Evolutionary conservation across 371 early-diverging fungal species (phyloP), one percentile per base, ranked within the genome.

Genomic region (Mortierella sp.): DNA sequence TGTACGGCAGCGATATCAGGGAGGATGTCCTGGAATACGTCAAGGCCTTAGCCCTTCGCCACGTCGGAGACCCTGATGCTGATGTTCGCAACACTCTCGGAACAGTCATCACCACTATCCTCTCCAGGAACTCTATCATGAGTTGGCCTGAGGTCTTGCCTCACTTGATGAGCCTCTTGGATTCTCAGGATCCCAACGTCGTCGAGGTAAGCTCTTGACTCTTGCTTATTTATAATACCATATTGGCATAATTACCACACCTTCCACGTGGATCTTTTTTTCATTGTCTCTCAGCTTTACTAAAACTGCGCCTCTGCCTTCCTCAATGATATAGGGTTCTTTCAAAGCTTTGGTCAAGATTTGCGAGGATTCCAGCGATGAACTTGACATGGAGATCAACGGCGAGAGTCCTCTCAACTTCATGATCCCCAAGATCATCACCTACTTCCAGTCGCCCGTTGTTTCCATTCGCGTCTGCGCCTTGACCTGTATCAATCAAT

Each of bases 341-440:
- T 96, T 97, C 84, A 93, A 93, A 69, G 96, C 97, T 13, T 88
- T 98, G 76, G 91, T 93, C 86, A 97, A 96, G 89, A 95, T 98
- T 78, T 98, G 98, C 89, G 98, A 98, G 85, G 99, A 98, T 86
- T 95, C 93, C 69, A 88, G 94, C 69, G 91, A 90, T 43, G 94
- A 96, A 69, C 92, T 99, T 37, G 95, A 96, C 74, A 88, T 90
- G 74, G 91, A 91, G 48, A 90, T 93, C 69, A 89, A 93, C 70
- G 94, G 95, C 77, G 92, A 93, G 19, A 91, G 92, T 48, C 95
- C 96, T 26, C 91, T 97, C 69, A 92, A 94, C 73, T 91, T 91
- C 76, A 95, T 98, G 94, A 93, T 98, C 72, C 97, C 96, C 72
- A 94, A 94, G 86, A 94, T 98, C 82, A 91, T 98, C 72, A 88